Evolutionary conservation across 805 yeast species (phyloP).

Genomic region (Candida cerambycidarum): DNA sequence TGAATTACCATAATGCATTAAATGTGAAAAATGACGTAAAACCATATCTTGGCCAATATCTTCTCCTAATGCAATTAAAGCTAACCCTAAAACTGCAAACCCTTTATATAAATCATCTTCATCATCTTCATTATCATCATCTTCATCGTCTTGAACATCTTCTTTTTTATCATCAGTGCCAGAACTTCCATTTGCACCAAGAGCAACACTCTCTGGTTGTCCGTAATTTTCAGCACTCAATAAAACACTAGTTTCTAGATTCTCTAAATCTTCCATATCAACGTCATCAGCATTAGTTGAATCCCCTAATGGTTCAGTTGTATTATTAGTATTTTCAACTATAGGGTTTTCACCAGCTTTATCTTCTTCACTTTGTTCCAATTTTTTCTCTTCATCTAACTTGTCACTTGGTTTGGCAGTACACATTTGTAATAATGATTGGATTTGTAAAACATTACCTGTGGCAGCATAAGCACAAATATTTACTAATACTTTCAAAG

Average conservation of each 20-base stretch:
- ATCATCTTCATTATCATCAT: constrained; percentile 30
- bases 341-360: constrained; percentile 21
- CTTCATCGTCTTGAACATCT: constrained; percentile 28
- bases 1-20: constrained; percentile 96
- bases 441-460: constrained; percentile 94
- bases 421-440: constrained; percentile 84
- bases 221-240: too few species aligned
- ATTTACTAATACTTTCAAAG: constrained; percentile 84
- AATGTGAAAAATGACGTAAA: constrained; percentile 92
- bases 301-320: constrained; percentile 19
- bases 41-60: constrained; percentile 98
- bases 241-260: constrained; percentile 2
- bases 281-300: constrained; percentile 27
- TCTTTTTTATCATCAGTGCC: constrained; percentile 26
- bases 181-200: constrained; percentile 18
- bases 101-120: constrained; percentile 69
- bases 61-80: constrained; percentile 95
- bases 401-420: constrained; percentile 66
- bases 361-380: constrained; percentile 46
- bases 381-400: constrained; percentile 59
- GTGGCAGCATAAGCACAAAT: constrained; percentile 97
- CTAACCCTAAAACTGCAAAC: constrained; percentile 91
- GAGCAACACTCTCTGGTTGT: not conserved
- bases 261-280: constrained; percentile 32
- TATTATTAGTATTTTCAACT: constrained; percentile 1